Evolutionary conservation across 2,329 filamentous ascomycete genomes (phyloP), one percentile per base, ranked within the genome.

Genomic region (Aspergillus fumigatus): DNA sequence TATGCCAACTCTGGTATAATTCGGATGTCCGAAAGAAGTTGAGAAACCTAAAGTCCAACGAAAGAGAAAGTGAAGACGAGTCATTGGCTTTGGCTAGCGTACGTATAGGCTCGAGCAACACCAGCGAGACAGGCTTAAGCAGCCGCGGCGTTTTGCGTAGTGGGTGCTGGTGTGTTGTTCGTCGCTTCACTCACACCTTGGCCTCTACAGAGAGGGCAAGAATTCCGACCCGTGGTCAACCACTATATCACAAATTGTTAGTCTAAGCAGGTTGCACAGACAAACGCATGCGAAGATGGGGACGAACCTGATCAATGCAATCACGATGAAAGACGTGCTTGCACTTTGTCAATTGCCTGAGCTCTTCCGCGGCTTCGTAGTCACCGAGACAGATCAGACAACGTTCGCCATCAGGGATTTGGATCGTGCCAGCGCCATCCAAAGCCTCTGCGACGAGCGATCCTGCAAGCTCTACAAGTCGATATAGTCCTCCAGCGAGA

Each of bases 321-420:
- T 87, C 82, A 61, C 80, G 81, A 72, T 89, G 86, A 72, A 86
- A 89, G 57, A 88, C 67, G 69, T 89, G 86, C 49, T 80, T 80
- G 74, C 86, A 89, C 68, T 84, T 85, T 56, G 79, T 74, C 57
- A 89, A 74, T 67, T 82, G 80, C 57, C 86, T 77, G 25, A 84
- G 80, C 64, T 86, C 81, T 60, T 88, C 86, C 8, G 80, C 79
- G 11, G 75, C 76, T 68, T 86, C 84, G 66, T 87, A 88, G 63
- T 88, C 85, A 60, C 82, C 84, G 47, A 88, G 73, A 67, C 86
- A 89, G 50, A 89, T 85, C 51, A 88, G 73, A 69, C 86, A 89
- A 50, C 85, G 80, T 60, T 88, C 80, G 45, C 73, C 77, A 45
- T 77, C 70, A n/a, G 68, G 63, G 25, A 78, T 66, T n/a, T 66